phyloP scores from a whole-genome alignment of 2,329 filamentous ascomycete species.

The Nakataea oryzae region DNA sequence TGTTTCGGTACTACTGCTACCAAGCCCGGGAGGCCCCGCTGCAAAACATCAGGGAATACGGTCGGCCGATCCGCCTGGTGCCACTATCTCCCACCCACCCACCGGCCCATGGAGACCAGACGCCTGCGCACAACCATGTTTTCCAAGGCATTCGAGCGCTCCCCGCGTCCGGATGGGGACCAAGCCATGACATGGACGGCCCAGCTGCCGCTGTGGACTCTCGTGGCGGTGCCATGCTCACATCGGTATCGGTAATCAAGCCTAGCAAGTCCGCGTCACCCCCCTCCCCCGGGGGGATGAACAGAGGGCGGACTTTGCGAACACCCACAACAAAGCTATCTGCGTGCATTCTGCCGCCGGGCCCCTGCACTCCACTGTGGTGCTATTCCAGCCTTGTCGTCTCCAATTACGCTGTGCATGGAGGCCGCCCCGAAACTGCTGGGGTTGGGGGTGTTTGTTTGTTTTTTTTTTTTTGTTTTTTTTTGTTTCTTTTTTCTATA shows the following conservation, averaged over 20 bases:
- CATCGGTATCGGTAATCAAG: neutral
- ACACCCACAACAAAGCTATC: too few species aligned
- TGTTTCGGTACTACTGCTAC: neutral
- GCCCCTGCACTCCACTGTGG: neutral
- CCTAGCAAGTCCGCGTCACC: neutral
- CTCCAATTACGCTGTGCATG: conserved; percentile 1
- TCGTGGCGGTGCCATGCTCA: neutral
- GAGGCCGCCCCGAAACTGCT: neutral
- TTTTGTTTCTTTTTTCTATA: neutral
- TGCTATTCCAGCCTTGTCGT: neutral
- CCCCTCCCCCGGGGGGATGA: neutral
- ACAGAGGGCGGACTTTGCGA: too few species aligned
- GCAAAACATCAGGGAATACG: neutral
- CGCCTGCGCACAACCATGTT: neutral
- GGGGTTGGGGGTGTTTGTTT: neutral
- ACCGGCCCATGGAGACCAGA: neutral
- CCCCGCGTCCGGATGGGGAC: neutral
- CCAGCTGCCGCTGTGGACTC: neutral
- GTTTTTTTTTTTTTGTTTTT: too few species aligned
- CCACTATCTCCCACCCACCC: too few species aligned
- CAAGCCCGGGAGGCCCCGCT: neutral
- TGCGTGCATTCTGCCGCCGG: neutral
- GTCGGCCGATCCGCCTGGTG: neutral
- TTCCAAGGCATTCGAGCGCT: neutral
- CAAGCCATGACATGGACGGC: neutral